Evolutionary conservation across 1,284 basidiomycete genomes (phyloP).

Genomic region (Melampsora occidentalis): DNA sequence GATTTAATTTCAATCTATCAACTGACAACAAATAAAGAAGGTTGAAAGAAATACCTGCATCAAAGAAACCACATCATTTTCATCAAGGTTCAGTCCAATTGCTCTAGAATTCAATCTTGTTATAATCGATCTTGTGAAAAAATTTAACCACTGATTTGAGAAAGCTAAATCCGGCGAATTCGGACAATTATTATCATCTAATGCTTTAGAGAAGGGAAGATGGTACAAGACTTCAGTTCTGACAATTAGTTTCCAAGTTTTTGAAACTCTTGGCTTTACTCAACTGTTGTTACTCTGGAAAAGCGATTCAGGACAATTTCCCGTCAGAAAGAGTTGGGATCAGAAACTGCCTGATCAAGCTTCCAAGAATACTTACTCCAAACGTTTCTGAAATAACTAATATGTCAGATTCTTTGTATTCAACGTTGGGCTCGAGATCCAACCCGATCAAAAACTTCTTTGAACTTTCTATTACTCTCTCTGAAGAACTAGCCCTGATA

Average conservation of each 20-base stretch:
- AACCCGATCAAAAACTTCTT: constrained; percentile 12
- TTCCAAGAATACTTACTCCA: not conserved
- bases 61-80: constrained; percentile 14
- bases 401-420: no score
- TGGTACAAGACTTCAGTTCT: not conserved
- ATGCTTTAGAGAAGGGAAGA: not conserved
- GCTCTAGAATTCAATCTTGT: constrained; percentile 23
- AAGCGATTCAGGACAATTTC: no score
- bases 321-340: not conserved
- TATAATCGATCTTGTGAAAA: constrained; percentile 1
- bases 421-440: not conserved
- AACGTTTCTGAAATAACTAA: constrained; percentile 27
- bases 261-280: no score
- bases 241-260: no score
- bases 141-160: constrained; percentile 3
- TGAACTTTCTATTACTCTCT: constrained; percentile 24
- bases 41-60: constrained; percentile 19
- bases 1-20: no score
- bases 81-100: not conserved
- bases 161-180: not conserved
- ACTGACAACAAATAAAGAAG: not conserved
- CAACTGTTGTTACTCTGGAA: no score
- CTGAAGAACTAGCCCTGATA: constrained; percentile 23
- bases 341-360: not conserved
- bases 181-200: constrained; percentile 38